Conservation (phyloP, 805 yeast genomes). For the Candida railenensis region DNA sequence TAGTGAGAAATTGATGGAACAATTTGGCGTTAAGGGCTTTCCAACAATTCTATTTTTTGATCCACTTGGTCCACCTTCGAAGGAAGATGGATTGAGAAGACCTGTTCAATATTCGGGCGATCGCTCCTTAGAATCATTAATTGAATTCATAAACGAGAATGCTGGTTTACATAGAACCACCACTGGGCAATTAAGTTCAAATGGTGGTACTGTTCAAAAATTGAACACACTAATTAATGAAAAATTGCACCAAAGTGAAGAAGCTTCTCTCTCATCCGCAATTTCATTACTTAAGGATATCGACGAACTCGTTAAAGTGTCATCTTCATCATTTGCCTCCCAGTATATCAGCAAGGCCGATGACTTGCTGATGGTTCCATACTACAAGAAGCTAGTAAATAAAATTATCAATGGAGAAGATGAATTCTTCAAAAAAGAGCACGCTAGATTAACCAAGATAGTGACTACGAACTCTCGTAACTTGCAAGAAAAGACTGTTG, state of each 20-base stretch:
- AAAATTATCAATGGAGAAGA: conserved; percentile 45
- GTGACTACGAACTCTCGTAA: conserved; percentile 32
- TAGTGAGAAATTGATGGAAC: conserved; percentile 37
- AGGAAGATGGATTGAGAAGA: conserved; percentile 20
- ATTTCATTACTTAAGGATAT: conserved; percentile 12
- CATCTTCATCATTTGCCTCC: conserved; percentile 1
- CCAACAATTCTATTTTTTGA: conserved; percentile 59
- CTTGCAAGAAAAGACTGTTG: conserved; percentile 43
- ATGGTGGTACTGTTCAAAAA: conserved; percentile 30
- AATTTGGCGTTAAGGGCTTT: conserved; percentile 42
- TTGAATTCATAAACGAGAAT: conserved; percentile 26
- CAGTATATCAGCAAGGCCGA: conserved; percentile 13
- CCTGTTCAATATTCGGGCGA: conserved; percentile 29
- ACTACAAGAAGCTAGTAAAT: conserved; percentile 49
- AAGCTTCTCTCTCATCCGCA: conserved; percentile 4
- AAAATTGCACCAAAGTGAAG: background rate
- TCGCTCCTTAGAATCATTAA: conserved; percentile 17
- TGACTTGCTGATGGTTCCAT: conserved; percentile 29
- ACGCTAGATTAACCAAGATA: conserved; percentile 43
- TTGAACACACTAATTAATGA: conserved; percentile 15
- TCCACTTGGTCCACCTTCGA: conserved; percentile 14
- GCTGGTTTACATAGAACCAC: conserved; percentile 27
- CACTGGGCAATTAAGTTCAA: conserved; percentile 28
- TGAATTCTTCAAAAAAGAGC: conserved; percentile 45
- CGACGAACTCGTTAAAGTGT: conserved; percentile 5